A percentile compares a stretch with the other conserved stretches of the same genome.
Conservation (phyloP, 2,329 filamentous ascomycete species). For the Fusarium setosum region DNA sequence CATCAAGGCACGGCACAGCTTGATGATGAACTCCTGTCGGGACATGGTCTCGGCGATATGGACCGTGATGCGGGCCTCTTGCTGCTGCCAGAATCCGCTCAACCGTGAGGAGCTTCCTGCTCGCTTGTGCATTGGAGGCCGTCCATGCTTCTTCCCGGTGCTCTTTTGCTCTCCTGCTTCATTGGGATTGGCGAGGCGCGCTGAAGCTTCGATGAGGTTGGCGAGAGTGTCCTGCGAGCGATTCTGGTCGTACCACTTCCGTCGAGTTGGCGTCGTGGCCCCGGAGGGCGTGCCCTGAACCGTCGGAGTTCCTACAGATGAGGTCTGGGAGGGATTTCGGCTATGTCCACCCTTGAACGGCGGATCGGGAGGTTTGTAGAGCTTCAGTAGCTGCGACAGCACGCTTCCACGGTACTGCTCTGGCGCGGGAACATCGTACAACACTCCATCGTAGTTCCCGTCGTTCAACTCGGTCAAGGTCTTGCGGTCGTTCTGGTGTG, state of each 20-base stretch:
- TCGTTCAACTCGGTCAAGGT: constrained; percentile 51
- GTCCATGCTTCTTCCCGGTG: constrained; percentile 45
- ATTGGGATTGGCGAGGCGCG: constrained; percentile 52
- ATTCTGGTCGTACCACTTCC: constrained; percentile 62
- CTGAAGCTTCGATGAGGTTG: constrained; percentile 60
- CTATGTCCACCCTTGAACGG: constrained; percentile 33
- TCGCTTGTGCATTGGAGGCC: constrained; percentile 49
- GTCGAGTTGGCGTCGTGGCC: constrained; percentile 52
- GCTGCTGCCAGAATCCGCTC: constrained; percentile 54
- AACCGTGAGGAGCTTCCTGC: constrained; percentile 50
- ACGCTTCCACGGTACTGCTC: constrained; percentile 57
- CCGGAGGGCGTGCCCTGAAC: constrained; percentile 52
- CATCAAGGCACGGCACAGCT: constrained; percentile 88
- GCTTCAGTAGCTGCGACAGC: constrained; percentile 58
- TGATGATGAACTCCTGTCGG: constrained; percentile 84
- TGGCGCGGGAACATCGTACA: constrained; percentile 55
- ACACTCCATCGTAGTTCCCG: constrained; percentile 52
- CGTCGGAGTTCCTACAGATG: constrained; percentile 48
- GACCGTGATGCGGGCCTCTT: constrained; percentile 59
- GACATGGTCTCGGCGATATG: constrained; percentile 76
- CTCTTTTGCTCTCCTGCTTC: constrained; percentile 29
- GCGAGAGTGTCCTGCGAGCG: constrained; percentile 59
- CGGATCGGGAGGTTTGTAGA: constrained; percentile 55
- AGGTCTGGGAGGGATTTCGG: constrained; percentile 39
- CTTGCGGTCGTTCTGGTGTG: constrained; percentile 19